These are phyloP conservation scores for Medicago truncatula DNA, from an alignment of 306 rosid genomes.

Conservation along the genomic window MtrunA17r5.0-ANR NC_053049.1:45669001-45669500, in stretches of 20 bases:
- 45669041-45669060: neutral
- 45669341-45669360: too few relatives aligned
- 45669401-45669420: too few relatives aligned
- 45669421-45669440: too few relatives aligned
- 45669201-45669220: conserved; percentile 34
- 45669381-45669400: too few relatives aligned
- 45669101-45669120: conserved; percentile 16
- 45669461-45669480: too few relatives aligned
- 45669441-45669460: too few relatives aligned
- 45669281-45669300: neutral
- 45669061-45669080: neutral
- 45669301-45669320: neutral
- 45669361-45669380: too few relatives aligned
- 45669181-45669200: conserved; percentile 34
- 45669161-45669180: conserved; percentile 29
- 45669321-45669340: too few relatives aligned
- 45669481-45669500: too few relatives aligned
- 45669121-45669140: neutral
- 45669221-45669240: conserved; percentile 15
- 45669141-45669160: neutral
- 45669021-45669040: neutral
- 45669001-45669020: conserved; percentile 25
- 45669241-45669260: neutral
- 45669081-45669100: conserved; percentile 8
- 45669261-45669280: conserved; percentile 13